Conservation (phyloP, 1,284 basidiomycete species). For the Neonothopanus nambi region DNA sequence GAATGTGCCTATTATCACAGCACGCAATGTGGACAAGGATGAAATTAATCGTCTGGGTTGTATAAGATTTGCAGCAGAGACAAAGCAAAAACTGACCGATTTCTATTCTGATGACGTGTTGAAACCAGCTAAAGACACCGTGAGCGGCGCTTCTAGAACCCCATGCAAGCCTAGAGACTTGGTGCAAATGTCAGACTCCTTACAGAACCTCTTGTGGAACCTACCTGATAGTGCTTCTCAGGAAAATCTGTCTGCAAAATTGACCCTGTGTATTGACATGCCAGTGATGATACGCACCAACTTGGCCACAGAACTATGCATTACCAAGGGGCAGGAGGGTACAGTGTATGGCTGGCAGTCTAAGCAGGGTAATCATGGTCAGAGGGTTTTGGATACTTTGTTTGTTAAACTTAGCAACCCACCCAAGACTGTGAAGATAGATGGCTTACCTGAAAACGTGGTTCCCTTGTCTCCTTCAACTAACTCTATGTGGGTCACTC, state of each 20-base stretch:
- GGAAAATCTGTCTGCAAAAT: constrained; percentile 27
- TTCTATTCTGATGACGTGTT: constrained; percentile 18
- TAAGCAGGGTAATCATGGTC: constrained; percentile 12
- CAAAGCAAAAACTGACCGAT: background rate
- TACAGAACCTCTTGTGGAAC: constrained; percentile 31
- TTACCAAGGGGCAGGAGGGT: constrained; percentile 43
- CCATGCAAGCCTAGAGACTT: background rate
- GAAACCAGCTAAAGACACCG: background rate
- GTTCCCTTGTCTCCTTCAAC: constrained; percentile 30
- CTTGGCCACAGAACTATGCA: constrained; percentile 36
- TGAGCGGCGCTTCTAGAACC: background rate
- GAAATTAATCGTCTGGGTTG: constrained; percentile 18
- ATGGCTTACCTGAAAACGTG: constrained; percentile 37
- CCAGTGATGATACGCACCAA: constrained; percentile 41
- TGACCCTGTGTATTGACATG: constrained; percentile 37
- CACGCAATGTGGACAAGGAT: constrained; percentile 18
- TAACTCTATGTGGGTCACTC: constrained; percentile 18
- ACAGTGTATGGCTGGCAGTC: constrained; percentile 33
- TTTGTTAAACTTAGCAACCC: constrained; percentile 33
- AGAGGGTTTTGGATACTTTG: constrained; percentile 1
- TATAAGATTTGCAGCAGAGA: constrained; percentile 18
- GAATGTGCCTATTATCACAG: constrained; percentile 22
- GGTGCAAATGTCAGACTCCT: background rate
- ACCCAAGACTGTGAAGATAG: constrained; percentile 28
- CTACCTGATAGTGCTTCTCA: constrained; percentile 20